Evolutionary conservation across 805 yeast species (phyloP), one percentile per base, ranked within the genome.

Genomic region (Hanseniaspora mollemarum): DNA sequence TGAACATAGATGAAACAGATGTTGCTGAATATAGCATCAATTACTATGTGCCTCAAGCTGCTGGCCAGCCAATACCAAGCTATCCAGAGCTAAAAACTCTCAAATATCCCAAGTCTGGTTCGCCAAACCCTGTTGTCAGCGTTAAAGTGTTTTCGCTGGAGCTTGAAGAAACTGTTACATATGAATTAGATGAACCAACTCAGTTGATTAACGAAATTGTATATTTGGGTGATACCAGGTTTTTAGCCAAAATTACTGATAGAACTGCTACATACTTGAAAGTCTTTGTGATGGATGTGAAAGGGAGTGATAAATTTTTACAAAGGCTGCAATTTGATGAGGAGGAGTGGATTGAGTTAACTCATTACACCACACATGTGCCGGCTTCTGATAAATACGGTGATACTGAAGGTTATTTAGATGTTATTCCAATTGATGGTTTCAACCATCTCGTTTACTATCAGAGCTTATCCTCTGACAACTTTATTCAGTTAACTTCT

Each of bases 21-120:
- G 95, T 87, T 1, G 82, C 83, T 2, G 81, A 74, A 41, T 87
- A 72, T 62, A 76, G 85, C 1, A 76, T 87, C 37, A 86, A 88
- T 4, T 85, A 81, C 62, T 86, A 76, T 66, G 83, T 78, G 13
- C 83, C 80, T 56, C 64, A 69, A 45, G 68, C 65, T 31, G 33
- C 13, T 8, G 45, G 25, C 4, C 62, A 66, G 37, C 65, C 65
- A n/a, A 67, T 71, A 12, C 70, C 71, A 25, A 64, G 72, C 13
- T 83, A 85, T 59, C 87, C 94, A 4, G 75, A 76, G 18, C 60
- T 81, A 54, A 68, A 71, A 31, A 66, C 70, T 10, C 71, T 83
- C 57, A 84, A 83, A 61, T 87, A 87, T 62, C 95, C 95, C 8
- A 87, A 87, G 60, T 81, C 95, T 6, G 95, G 95, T 0, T 76